Percentiles rank a stretch among this genome's conserved stretches.
Evolutionary conservation across 371 early-diverging fungal species (phyloP).

Genomic region (Rhizomucor miehei): DNA sequence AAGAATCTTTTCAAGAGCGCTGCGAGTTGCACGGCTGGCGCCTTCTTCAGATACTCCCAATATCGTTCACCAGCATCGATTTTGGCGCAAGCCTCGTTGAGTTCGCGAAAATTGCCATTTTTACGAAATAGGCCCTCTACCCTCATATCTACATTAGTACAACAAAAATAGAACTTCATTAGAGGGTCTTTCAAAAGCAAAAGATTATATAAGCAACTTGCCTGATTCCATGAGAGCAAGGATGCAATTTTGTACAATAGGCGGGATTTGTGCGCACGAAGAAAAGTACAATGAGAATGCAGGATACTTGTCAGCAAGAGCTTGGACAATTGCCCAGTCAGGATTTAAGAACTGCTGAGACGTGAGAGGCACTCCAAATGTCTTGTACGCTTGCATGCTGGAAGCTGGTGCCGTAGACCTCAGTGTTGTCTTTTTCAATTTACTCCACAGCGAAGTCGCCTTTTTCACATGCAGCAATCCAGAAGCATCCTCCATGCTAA

Average conservation of each 20-base stretch:
- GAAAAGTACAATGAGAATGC: constrained; percentile 51
- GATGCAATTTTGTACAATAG: constrained; percentile 75
- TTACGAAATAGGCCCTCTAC: constrained; percentile 96
- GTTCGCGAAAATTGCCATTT: constrained; percentile 90
- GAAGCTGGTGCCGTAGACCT: constrained; percentile 1
- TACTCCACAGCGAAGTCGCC: constrained; percentile 54
- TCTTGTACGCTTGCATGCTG: constrained; percentile 20
- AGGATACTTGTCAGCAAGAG: constrained; percentile 63
- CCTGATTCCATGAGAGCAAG: constrained; percentile 66
- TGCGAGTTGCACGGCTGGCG: constrained; percentile 86
- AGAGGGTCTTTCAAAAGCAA: not conserved
- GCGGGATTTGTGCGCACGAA: constrained; percentile 55
- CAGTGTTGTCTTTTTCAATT: constrained; percentile 31
- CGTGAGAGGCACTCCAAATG: constrained; percentile 16
- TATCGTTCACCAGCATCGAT: constrained; percentile 56
- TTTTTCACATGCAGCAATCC: constrained; percentile 60
- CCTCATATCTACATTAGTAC: constrained; percentile 60
- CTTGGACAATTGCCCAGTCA: constrained; percentile 4
- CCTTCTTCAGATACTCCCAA: constrained; percentile 29
- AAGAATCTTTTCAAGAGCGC: constrained; percentile 92
- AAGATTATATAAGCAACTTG: not conserved
- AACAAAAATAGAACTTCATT: constrained; percentile 1
- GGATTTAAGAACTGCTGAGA: not conserved
- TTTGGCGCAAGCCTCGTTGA: constrained; percentile 77
- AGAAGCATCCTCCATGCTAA: constrained; percentile 56